phyloP scores from a whole-genome alignment of 2,329 filamentous ascomycete genomes.

The Colletotrichum sp. region DNA sequence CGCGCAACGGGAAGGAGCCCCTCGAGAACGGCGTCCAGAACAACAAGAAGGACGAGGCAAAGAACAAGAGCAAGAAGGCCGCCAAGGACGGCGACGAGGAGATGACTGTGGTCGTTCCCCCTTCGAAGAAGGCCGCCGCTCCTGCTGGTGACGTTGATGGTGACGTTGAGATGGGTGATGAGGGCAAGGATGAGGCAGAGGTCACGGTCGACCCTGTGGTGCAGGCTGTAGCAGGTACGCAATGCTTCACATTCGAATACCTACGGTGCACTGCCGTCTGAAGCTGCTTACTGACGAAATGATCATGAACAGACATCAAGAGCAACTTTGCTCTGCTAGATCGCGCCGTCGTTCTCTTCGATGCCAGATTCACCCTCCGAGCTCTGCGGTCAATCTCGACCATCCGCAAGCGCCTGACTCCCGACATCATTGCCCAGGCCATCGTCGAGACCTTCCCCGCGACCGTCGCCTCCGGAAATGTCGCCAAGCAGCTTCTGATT shows the following conservation, averaged over 20 bases:
- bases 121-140: conserved; percentile 68
- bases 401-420: conserved; percentile 87
- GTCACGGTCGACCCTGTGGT: conserved; percentile 65
- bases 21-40: conserved; percentile 71
- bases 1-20: conserved; percentile 74
- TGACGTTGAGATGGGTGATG: conserved; percentile 74
- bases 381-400: conserved; percentile 95
- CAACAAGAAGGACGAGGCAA: conserved; percentile 74
- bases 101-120: conserved; percentile 83
- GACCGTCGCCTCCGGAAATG: conserved; percentile 63
- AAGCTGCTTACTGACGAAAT: conserved; percentile 24
- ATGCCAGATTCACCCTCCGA: conserved; percentile 92
- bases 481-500: conserved; percentile 72
- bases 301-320: conserved; percentile 76
- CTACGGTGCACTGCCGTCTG: neutral
- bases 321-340: conserved; percentile 92
- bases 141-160: conserved; percentile 66
- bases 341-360: conserved; percentile 89
- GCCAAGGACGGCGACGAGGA: conserved; percentile 74
- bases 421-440: conserved; percentile 80
- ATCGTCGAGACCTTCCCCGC: conserved; percentile 81
- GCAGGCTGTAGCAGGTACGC: conserved; percentile 65
- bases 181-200: conserved; percentile 55
- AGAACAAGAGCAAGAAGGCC: conserved; percentile 69
- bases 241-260: neutral